phyloP scores from a whole-genome alignment of 768 basidiomycete species.

The Paxillus ammoniavirescens region DNA sequence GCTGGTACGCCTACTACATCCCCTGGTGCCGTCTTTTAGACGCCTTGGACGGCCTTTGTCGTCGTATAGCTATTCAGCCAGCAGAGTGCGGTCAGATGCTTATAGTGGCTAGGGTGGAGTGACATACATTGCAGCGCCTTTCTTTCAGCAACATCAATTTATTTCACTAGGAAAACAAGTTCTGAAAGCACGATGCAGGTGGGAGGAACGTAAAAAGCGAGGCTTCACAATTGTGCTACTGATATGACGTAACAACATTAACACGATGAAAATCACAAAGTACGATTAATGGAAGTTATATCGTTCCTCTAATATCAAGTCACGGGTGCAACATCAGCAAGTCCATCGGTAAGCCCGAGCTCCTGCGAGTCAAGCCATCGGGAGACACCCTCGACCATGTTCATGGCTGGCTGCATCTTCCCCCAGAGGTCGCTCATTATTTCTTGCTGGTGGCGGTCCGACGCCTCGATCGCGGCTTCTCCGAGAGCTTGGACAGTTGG shows the following conservation, averaged over 20 bases:
- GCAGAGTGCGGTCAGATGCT: slow-evolving; percentile 4
- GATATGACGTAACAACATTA: not conserved
- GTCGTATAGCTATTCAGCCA: slow-evolving; percentile 23
- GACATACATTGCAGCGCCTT: slow-evolving; percentile 31
- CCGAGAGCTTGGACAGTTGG: slow-evolving; percentile 17
- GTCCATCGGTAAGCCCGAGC: slow-evolving; percentile 19
- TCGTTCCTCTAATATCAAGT: not conserved
- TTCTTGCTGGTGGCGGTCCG: slow-evolving; percentile 22
- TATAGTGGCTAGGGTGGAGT: not conserved
- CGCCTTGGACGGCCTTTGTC: slow-evolving; percentile 26
- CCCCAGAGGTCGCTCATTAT: slow-evolving; percentile 24
- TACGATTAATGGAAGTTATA: slow-evolving; percentile 8
- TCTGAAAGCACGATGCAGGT: no score
- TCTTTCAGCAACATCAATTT: slow-evolving; percentile 13
- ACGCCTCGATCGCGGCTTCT: slow-evolving; percentile 6
- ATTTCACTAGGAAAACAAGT: not conserved
- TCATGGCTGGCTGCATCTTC: slow-evolving; percentile 30
- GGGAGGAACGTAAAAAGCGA: not conserved
- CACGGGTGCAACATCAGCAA: not conserved
- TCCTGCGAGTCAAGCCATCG: slow-evolving; percentile 30
- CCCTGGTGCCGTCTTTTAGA: slow-evolving; percentile 17
- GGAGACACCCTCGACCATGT: slow-evolving; percentile 29
- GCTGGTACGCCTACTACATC: slow-evolving; percentile 20
- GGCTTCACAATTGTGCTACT: no score
- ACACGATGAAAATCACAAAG: slow-evolving; percentile 1